Evolutionary conservation across 192 early-diverging fungal genomes (phyloP), one percentile per base, ranked within the genome.

Genomic region (Backusella mclennaniae): DNA sequence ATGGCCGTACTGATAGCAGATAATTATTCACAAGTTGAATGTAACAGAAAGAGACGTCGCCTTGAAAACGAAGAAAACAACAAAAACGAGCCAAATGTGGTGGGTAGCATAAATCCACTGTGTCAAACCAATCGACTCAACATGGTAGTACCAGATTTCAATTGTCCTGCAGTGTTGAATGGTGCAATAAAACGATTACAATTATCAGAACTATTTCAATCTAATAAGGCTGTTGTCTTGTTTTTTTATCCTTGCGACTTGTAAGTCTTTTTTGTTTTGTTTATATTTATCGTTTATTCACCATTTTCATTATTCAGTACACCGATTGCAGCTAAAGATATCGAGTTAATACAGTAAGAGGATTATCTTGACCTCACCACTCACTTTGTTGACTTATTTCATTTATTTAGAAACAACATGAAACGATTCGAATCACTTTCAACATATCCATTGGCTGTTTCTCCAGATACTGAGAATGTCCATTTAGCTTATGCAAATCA

Each of bases 201-300:
- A 63, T 49, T 75, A 35, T 75, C 74, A 9, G 2, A 15, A 46
- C 15, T 75, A 33, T 52, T 75, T 1, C 63, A 67, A 46, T 26
- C 38, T 2, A 35, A 56, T 21, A 75, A 75, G 11, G 74, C 74
- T 2, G 42, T 75, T 19, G 76, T 80, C 0, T 49, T 80, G 29
- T 72, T 77, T 17, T 80, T 80, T 59, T 80, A 70, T 56, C 73
- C 63, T 11, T 59, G 52, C 19, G 71, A 79, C 49, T 74, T 72
- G 77, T 79, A 74, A 26, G 67, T 68, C 1, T 39, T 39, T 39
- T 11, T 11, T 8, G 9, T 39, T 4, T 23, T 49, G 23, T 63
- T 12, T 53, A 53, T 21, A 53, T 46, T 35, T 41, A 44, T 49
- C n/a, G 17, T 49, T 19, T 49, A 49, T 49, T 49, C 1, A n/a